phyloP scores from a whole-genome alignment of 148 eudicot genomes.

The Rhododendron williamsianum region DNA sequence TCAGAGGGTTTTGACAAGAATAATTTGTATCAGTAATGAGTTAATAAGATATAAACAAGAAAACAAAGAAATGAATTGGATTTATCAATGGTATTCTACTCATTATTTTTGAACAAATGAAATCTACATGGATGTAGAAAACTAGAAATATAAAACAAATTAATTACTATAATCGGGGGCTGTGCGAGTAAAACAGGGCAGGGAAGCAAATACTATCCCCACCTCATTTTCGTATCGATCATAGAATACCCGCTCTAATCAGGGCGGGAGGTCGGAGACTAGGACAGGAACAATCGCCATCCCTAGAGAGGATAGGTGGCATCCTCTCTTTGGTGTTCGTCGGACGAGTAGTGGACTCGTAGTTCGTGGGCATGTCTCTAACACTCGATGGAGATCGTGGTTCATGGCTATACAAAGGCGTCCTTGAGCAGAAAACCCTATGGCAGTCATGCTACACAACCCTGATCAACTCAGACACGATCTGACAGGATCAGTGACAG shows the following conservation, averaged over 20 bases:
- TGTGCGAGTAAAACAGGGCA: no score
- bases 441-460: neutral
- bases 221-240: no score
- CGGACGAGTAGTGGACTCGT: neutral
- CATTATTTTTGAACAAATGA: neutral
- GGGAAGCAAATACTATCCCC: no score
- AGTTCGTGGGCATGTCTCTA: neutral
- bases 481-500: neutral
- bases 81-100: neutral
- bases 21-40: neutral
- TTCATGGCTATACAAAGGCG: neutral
- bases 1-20: neutral
- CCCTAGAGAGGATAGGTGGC: neutral
- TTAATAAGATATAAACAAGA: neutral
- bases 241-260: no score
- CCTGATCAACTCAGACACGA: neutral
- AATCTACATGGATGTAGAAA: neutral
- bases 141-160: no score
- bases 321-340: neutral
- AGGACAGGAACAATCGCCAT: no score
- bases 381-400: neutral
- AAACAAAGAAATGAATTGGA: no score
- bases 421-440: neutral
- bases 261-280: no score
- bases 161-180: no score